Base-by-base conservation (phyloP, 371 early-diverging fungal genomes). In the Mucor piriformis region DNA sequence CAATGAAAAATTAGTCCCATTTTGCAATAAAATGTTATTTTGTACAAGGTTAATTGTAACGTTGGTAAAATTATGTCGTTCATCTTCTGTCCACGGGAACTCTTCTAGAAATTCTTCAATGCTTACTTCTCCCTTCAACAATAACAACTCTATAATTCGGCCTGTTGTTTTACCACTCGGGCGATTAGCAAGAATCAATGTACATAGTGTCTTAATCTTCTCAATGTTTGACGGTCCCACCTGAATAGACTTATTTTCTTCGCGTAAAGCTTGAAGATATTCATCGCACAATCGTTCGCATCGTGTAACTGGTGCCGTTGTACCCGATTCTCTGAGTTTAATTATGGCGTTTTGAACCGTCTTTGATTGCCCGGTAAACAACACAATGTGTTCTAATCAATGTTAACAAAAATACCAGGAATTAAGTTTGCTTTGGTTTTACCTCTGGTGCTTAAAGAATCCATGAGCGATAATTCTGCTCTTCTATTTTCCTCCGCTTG, bases 1-100 rank as follows among this genome's bases (percentile, higher is more conserved):
- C 38, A 54, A 54, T 37, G 21, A 50, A 29, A 57, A 15, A 42
- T 50, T 16, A 18, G 50, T 50, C 29, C 38, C 58, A 50, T 42
- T 29, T 15, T 29, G n/a, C 21, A 38, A 27, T 20, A 50, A 29
- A 21, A 58, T 42, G 42, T 58, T 27, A 1, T 27, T 27, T 16
- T 13, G 13, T 11, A 58, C 27, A 12, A 58, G 33, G 18, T 12
- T 29, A 5, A 20, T 27, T 21, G 24, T 29, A n/a, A 38, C 33
- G 21, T 25, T 40, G 12, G 27, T 42, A 32, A 58, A 23, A 33
- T 58, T 37, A 20, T 58, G 58, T 42, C 50, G 38, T 18, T 40
- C 38, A 3, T 50, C 43, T 15, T 50, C 49, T 15, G 38, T 27
- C 16, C 38, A 20, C 29, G 50, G 50, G 29, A 58, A 58, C 32